A percentile compares a stretch with the other conserved stretches of the same genome.
Conservation (phyloP, 2,329 filamentous ascomycete species). For the Trichoderma simmonsii region DNA sequence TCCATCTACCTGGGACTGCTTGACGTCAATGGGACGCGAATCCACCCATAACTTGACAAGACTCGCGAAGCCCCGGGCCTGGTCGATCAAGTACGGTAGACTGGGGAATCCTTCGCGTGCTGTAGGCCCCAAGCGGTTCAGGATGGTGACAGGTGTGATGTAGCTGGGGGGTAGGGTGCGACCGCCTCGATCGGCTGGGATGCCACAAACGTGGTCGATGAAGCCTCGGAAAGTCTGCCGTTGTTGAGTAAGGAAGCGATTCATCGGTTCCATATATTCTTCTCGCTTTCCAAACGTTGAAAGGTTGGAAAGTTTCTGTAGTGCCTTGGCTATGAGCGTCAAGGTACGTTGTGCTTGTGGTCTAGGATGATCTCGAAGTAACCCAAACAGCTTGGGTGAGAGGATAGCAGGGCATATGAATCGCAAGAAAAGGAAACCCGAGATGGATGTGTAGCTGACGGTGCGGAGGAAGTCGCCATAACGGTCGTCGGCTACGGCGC, state of each 20-base stretch:
- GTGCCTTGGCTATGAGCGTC: constrained; percentile 86
- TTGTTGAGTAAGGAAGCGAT: constrained; percentile 73
- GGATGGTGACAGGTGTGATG: constrained; percentile 86
- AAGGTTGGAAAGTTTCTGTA: constrained; percentile 88
- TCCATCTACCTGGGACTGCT: constrained; percentile 37
- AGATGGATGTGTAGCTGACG: constrained; percentile 90
- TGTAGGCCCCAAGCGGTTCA: constrained; percentile 73
- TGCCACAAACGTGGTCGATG: constrained; percentile 80
- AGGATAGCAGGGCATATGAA: constrained; percentile 97
- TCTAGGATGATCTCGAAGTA: constrained; percentile 78
- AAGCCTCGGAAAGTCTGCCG: constrained; percentile 80
- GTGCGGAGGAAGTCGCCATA: constrained; percentile 90
- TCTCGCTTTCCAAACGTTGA: constrained; percentile 92
- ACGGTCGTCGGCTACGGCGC: constrained; percentile 87
- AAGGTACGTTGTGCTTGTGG: constrained; percentile 80
- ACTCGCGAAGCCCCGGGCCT: constrained; percentile 78
- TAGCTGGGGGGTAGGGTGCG: constrained; percentile 76
- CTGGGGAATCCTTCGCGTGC: constrained; percentile 91
- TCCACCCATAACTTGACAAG: constrained; percentile 80
- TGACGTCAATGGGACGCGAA: constrained; percentile 40
- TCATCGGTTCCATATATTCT: constrained; percentile 99
- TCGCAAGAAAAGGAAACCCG: constrained; percentile 87
- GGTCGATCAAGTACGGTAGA: constrained; percentile 88
- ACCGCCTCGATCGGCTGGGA: constrained; percentile 67
- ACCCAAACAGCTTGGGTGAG: constrained; percentile 88